Conservation (phyloP, 371 early-diverging fungal genomes). For the Apophysomyces variabilis region DNA sequence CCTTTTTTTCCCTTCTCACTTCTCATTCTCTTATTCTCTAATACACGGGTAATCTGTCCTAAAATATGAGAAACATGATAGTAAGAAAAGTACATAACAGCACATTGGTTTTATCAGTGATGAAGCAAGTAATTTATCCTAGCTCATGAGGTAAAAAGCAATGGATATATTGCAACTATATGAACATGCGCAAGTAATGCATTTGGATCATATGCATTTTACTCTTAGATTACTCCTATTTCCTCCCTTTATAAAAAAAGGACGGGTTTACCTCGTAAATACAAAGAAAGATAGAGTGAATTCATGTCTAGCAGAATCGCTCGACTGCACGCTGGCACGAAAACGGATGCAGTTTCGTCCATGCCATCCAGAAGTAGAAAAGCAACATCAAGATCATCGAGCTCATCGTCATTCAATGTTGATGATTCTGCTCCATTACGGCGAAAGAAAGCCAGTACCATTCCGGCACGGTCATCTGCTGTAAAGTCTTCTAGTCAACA, state of each 20-base stretch:
- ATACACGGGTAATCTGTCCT: no score
- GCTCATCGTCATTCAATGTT: conserved; percentile 5
- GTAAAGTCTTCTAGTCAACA: neutral
- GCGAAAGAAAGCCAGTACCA: conserved; percentile 2
- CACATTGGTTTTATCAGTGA: conserved; percentile 4
- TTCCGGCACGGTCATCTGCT: neutral
- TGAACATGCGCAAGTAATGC: conserved; percentile 11
- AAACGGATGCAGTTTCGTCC: conserved; percentile 5
- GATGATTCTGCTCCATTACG: neutral
- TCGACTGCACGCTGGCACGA: conserved; percentile 9
- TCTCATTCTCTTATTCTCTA: conserved; percentile 1
- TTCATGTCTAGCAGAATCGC: conserved; percentile 11
- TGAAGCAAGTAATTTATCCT: neutral
- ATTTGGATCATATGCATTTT: conserved; percentile 11
- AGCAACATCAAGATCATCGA: neutral
- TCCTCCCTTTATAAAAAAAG: conserved; percentile 12
- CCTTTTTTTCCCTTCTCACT: neutral
- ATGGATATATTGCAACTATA: neutral
- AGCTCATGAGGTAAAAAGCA: neutral
- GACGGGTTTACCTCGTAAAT: conserved; percentile 1
- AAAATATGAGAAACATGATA: no score
- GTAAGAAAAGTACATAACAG: neutral
- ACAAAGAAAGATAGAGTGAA: conserved; percentile 4
- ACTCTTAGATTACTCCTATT: conserved; percentile 11
- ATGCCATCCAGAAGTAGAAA: neutral